Evolutionary conservation across 179 eudicot genomes (phyloP), one percentile per base, ranked within the genome.

Genomic region (Beta macrorhiza): DNA sequence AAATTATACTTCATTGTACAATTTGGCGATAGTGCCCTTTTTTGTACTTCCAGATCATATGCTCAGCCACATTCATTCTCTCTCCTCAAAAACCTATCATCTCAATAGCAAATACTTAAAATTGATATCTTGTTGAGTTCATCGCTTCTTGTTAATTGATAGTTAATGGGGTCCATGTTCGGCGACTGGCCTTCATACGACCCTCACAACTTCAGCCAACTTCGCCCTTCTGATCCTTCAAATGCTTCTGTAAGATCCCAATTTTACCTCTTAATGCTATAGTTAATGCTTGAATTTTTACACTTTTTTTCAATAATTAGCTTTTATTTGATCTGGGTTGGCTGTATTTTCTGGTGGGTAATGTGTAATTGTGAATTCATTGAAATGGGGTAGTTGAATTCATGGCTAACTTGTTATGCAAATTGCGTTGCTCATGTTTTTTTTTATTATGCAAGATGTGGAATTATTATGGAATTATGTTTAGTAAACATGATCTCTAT

Each of bases 161-260:
- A 15, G 42, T 67, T 4, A 51, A 92, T 93, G 96, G 97, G 87
- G 20, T 92, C 96, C 17, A 67, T 90, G 83, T 83, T 91, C 4
- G 97, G 93, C 9, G 89, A 92, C 20, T 90, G 88, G 97, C 97
- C 97, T 29, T 93, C 97, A n/a, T 83, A 75, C 58, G 90, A 93
- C 74, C 96, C 97, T 68, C 96, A 91, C 83, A 93, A 93, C 83
- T 93, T 93, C 90, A 93, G 89, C 91, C 96, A 90, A 63, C 89
- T 92, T 72, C 93, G 97, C 13, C 92, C 94, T 55, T 88, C 91
- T 78, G 96, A 93, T 86, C 93, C 93, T 78, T 87, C 90, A 7
- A 89, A 84, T 63, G 93, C 97, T 49, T 93, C 94, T 78, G 97
- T 93, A 85, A 89, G 82, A 25, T 73, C 72, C 42, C 45, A 15